Base-by-base conservation (phyloP, 2,329 filamentous ascomycete species). In the Aureobasidium sp. region DNA sequence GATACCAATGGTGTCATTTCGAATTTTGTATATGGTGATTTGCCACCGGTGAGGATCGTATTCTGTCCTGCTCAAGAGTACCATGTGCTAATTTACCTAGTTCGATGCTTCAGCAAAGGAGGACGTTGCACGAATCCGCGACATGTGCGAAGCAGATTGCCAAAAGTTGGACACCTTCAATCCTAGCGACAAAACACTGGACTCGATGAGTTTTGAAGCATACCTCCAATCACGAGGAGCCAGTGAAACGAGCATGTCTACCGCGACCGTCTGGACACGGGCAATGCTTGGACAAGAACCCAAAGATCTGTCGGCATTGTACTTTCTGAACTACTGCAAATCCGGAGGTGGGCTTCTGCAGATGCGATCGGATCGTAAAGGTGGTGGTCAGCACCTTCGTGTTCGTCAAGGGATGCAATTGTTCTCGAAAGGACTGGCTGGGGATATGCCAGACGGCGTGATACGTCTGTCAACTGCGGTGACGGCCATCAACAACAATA, bases 281-380 rank as follows among this genome's bases (percentile, higher is more conserved):
- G 81, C 77, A 1, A 80, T 82, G 77, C 70, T 83, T 1, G 82
- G 82, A 1, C 70, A 77, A 1, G 79, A 83, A 37, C 76, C 81
- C 0, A 63, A 61, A 1, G 80, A 84, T 14, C 67, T 83, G 5
- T 79, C 76, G 7, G 81, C 82, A 0, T 68, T 82, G 1, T 84
- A 73, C 67, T 83, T 85, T 66, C 72, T 86, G 25, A 75, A 82
- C 66, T 84, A 85, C 71, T 81, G 79, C 74, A 79, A 78, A 65
- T 77, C 75, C 12, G 80, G 80, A 2, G 78, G 78, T 5, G 83
- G 84, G 0, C 71, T 85, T 2, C 63, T 81, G 62, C 72, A 77
- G 48, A 81, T 85, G 76, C 74, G 80, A 0, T 82, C 81, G 0
- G 82, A 85, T 66, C 67, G 73, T 25, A 79, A 81, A 62, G 67